Evolutionary conservation across 179 eudicot species (phyloP).

Genomic region (Beta macrorhiza): DNA sequence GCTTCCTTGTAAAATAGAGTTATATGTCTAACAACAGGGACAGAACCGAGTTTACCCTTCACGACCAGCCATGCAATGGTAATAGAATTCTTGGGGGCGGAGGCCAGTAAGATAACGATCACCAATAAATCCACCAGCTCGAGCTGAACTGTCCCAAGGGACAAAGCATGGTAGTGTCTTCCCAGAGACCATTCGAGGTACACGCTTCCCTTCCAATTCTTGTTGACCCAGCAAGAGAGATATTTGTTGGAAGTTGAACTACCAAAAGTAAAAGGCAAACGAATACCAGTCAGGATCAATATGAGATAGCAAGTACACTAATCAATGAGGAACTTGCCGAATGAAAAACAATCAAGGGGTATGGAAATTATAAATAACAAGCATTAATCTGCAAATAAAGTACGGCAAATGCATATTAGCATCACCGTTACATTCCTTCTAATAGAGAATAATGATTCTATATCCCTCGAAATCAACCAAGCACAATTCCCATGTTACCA

Average conservation of each 20-base stretch:
- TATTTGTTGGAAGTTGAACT: conserved; percentile 99
- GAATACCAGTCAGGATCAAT: conserved; percentile 11
- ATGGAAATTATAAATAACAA: background rate
- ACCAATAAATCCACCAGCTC: conserved; percentile 95
- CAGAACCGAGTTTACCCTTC: conserved; percentile 66
- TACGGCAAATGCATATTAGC: no score
- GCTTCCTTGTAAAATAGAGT: background rate
- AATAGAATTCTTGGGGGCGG: conserved; percentile 92
- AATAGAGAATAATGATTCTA: no score
- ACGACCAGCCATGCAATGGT: conserved; percentile 99
- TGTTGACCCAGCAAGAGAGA: conserved; percentile 94
- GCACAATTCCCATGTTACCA: no score
- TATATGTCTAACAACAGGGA: background rate
- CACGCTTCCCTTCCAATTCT: conserved; percentile 98
- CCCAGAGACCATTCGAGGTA: conserved; percentile 99
- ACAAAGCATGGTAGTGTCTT: conserved; percentile 92
- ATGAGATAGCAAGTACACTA: background rate
- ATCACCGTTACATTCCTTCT: no score
- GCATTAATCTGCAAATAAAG: background rate
- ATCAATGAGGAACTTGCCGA: background rate
- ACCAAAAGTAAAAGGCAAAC: conserved; percentile 25
- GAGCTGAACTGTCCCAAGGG: conserved; percentile 87
- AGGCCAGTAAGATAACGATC: conserved; percentile 97
- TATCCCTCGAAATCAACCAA: no score
- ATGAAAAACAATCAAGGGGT: background rate